Evolutionary conservation across 257 asterid species (phyloP).

Genomic region (Cordia subcordata): DNA sequence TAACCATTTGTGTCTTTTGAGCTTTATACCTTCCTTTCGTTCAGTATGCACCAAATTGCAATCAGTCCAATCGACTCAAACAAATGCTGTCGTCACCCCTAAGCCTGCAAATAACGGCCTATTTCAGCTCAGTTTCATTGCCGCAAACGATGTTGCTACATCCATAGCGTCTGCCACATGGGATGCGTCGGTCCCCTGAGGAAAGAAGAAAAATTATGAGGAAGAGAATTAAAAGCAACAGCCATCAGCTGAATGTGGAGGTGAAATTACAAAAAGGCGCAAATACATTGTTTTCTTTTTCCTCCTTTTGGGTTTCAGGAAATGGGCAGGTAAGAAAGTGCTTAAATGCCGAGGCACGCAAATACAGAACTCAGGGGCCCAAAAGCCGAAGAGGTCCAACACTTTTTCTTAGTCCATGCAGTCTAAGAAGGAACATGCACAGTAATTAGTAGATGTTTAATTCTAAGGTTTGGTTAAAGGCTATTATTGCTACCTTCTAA

Average conservation of each 20-base stretch:
- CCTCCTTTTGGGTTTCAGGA: no score
- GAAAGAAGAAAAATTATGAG: background rate
- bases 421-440: no score
- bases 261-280: background rate
- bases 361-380: no score
- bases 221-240: background rate
- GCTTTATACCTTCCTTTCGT: background rate
- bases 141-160: constrained; percentile 75
- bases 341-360: no score
- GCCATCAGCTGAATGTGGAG: background rate
- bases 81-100: background rate
- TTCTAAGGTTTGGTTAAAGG: no score
- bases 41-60: no score
- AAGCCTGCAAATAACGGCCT: background rate
- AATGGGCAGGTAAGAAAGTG: no score
- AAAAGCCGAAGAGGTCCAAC: no score
- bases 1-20: background rate
- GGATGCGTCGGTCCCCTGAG: constrained; percentile 61
- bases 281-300: no score
- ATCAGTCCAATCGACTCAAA: background rate
- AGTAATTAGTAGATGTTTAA: no score
- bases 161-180: constrained; percentile 59
- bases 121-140: constrained; percentile 54
- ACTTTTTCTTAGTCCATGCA: no score
- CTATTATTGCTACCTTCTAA: no score